Percentiles rank a stretch among this genome's conserved stretches.
Conservation (phyloP, 2,329 filamentous ascomycete genomes). For the Xylaria multiplex region DNA sequence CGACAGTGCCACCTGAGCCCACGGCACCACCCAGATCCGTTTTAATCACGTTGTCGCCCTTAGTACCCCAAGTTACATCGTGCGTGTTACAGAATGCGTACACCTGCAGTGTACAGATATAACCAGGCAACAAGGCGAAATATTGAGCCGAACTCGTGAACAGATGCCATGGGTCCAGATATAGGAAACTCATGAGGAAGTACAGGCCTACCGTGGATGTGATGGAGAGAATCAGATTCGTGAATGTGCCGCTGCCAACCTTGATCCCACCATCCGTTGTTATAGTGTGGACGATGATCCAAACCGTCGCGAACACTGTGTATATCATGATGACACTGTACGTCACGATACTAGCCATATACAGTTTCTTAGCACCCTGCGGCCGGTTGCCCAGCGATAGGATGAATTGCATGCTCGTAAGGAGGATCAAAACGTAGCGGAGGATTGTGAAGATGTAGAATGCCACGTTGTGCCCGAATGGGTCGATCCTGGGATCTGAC, state of each 20-base stretch:
- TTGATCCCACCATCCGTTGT: constrained; percentile 57
- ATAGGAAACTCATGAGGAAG: constrained; percentile 95
- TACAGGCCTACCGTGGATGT: constrained; percentile 91
- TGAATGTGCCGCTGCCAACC: constrained; percentile 89
- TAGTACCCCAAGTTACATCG: constrained; percentile 98
- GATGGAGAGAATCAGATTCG: constrained; percentile 92
- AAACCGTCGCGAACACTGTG: constrained; percentile 88
- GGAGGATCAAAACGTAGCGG: constrained; percentile 83
- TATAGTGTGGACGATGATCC: constrained; percentile 84
- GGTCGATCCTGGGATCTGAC: constrained; percentile 80
- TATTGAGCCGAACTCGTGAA: constrained; percentile 92
- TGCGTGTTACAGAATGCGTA: constrained; percentile 99
- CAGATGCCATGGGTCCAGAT: constrained; percentile 99
- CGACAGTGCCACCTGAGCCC: constrained; percentile 80
- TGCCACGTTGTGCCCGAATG: constrained; percentile 89
- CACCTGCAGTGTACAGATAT: constrained; percentile 97
- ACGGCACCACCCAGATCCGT: constrained; percentile 91
- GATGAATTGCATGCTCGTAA: constrained; percentile 96
- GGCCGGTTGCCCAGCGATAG: constrained; percentile 95
- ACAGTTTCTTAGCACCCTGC: constrained; percentile 92
- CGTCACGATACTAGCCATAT: constrained; percentile 86
- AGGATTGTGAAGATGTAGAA: constrained; percentile 86
- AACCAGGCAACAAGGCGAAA: constrained; percentile 88
- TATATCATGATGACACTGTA: constrained; percentile 96
- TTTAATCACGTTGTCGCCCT: constrained; percentile 94